Percentiles rank a stretch among this genome's conserved stretches.
phyloP scores from a whole-genome alignment of 352 stramenopile species.

The Phytophthora pseudosyringae region DNA sequence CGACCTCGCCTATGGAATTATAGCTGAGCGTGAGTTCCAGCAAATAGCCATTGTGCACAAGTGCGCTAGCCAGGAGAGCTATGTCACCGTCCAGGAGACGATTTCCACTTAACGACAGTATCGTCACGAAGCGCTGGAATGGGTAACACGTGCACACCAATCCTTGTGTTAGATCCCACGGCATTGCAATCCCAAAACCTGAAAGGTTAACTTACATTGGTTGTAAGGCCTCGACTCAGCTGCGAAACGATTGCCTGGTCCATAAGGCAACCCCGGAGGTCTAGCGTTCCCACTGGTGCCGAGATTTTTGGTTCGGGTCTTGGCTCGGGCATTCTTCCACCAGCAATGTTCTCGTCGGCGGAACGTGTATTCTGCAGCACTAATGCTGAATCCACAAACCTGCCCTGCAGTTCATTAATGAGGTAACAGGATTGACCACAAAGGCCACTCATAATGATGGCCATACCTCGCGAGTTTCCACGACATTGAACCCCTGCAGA shows the following conservation, averaged over 20 bases:
- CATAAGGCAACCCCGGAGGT: slow-evolving; percentile 67
- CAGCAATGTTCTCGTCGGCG: slow-evolving; percentile 11
- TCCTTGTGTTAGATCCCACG: not conserved
- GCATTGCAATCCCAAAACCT: not conserved
- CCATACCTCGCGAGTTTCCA: slow-evolving; percentile 41
- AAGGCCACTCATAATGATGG: not conserved
- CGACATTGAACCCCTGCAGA: slow-evolving; percentile 45
- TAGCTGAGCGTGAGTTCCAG: slow-evolving; percentile 73
- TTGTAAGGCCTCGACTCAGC: slow-evolving; percentile 46
- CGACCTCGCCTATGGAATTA: slow-evolving; percentile 61
- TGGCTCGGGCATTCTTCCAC: slow-evolving; percentile 11
- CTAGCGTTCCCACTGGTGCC: slow-evolving; percentile 29
- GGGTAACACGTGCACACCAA: not conserved
- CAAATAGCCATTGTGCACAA: slow-evolving; percentile 61
- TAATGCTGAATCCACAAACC: slow-evolving; percentile 34
- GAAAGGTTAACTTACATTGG: slow-evolving; percentile 52
- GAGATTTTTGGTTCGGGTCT: not conserved
- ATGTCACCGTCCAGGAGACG: slow-evolving; percentile 62
- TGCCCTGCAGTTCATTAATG: slow-evolving; percentile 29
- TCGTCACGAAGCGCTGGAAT: slow-evolving; percentile 59
- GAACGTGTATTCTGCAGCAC: slow-evolving; percentile 11
- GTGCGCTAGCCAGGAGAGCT: slow-evolving; percentile 51
- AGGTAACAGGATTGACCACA: not conserved
- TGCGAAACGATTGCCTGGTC: slow-evolving; percentile 48
- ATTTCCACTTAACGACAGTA: slow-evolving; percentile 72